phyloP scores from a whole-genome alignment of 352 stramenopile species.

The Pythium dissotocum region DNA sequence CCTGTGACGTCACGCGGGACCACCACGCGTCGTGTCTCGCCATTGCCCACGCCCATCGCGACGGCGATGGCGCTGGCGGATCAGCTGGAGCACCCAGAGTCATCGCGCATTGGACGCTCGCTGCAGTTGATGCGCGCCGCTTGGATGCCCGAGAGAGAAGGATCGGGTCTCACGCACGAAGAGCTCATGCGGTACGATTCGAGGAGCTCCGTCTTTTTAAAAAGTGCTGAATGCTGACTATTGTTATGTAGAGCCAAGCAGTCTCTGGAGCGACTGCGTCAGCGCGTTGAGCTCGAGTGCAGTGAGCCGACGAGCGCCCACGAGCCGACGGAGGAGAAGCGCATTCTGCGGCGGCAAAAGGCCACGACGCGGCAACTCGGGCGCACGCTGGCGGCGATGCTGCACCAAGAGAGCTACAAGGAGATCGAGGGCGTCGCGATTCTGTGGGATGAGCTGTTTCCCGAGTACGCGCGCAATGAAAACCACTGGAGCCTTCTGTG shows the following conservation, averaged over 20 bases:
- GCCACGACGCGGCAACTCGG: constrained; percentile 22
- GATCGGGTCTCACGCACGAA: constrained; percentile 18
- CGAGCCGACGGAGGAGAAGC: constrained; percentile 5
- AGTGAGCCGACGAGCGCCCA: background rate
- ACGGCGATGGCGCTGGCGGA: constrained; percentile 31
- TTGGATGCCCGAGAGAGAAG: constrained; percentile 25
- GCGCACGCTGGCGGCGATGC: constrained; percentile 21
- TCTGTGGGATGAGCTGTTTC: constrained; percentile 33
- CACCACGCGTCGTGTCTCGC: background rate
- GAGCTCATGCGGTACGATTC: constrained; percentile 24
- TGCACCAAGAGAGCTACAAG: constrained; percentile 21
- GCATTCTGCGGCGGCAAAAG: constrained; percentile 7
- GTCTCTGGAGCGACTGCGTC: constrained; percentile 17
- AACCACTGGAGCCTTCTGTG: constrained; percentile 33
- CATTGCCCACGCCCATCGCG: constrained; percentile 28
- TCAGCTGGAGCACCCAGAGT: constrained; percentile 24
- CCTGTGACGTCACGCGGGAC: background rate
- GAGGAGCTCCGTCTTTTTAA: background rate
- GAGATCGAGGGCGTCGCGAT: constrained; percentile 32
- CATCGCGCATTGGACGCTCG: constrained; percentile 15
- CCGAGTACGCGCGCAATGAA: constrained; percentile 23
- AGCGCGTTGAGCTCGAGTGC: constrained; percentile 23
- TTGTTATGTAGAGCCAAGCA: constrained; percentile 18
- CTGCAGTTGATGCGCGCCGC: constrained; percentile 14
- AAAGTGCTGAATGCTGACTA: background rate